phyloP scores from a whole-genome alignment of 768 basidiomycete genomes.

The Boletales sp. region DNA sequence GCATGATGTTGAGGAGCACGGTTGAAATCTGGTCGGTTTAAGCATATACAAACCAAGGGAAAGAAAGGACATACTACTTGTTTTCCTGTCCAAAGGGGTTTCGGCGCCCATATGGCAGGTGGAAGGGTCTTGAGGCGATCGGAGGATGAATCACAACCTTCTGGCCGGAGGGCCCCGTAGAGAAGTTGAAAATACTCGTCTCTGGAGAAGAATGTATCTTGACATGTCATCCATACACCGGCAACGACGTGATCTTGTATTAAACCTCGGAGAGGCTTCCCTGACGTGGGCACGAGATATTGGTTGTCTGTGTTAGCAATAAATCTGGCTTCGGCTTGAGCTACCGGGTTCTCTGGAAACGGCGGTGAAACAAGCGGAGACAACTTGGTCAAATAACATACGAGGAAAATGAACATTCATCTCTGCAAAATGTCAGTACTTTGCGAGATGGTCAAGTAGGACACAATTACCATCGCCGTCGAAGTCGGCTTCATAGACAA shows the following conservation, averaged over 20 bases:
- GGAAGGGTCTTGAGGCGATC: slow-evolving; percentile 75
- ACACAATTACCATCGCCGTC: slow-evolving; percentile 75
- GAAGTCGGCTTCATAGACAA: slow-evolving; percentile 64
- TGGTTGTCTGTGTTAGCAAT: slow-evolving; percentile 99
- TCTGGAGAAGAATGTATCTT: slow-evolving; percentile 90
- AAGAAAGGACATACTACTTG: slow-evolving; percentile 70
- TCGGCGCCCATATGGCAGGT: slow-evolving; percentile 90
- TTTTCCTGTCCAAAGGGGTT: slow-evolving; percentile 94
- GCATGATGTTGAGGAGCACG: slow-evolving; percentile 88
- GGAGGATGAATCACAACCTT: slow-evolving; percentile 59
- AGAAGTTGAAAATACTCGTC: slow-evolving; percentile 96
- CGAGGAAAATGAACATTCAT: slow-evolving; percentile 99
- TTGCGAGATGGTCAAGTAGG: not conserved
- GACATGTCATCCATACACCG: slow-evolving; percentile 98
- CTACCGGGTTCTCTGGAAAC: slow-evolving; percentile 81
- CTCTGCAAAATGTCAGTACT: slow-evolving; percentile 45
- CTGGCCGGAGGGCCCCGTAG: slow-evolving; percentile 90
- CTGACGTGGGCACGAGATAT: slow-evolving; percentile 98
- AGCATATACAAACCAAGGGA: not conserved
- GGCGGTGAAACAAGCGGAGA: not conserved
- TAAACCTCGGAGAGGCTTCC: slow-evolving; percentile 93
- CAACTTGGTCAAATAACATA: slow-evolving; percentile 37
- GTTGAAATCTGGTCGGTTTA: slow-evolving; percentile 74
- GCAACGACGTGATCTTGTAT: slow-evolving; percentile 99
- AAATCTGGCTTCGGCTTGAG: slow-evolving; percentile 88